phyloP scores from a whole-genome alignment of 768 basidiomycete genomes.

The Termitomyces sp. region DNA sequence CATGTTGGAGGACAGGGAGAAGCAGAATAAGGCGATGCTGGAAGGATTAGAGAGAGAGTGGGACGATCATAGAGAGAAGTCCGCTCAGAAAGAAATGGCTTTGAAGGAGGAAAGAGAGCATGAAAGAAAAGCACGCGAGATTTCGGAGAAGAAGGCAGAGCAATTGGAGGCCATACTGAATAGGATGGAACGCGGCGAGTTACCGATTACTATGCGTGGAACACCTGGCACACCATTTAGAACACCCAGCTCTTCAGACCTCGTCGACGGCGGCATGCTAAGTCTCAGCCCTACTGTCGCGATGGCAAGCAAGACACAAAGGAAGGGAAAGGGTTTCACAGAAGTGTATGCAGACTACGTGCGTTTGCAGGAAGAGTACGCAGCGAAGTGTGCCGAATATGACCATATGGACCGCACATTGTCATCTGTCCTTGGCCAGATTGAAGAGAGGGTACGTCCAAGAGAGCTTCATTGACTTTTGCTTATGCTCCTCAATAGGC shows the following conservation, averaged over 20 bases:
- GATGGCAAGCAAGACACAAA: constrained; percentile 77
- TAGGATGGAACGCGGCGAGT: constrained; percentile 66
- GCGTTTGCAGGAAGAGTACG: constrained; percentile 76
- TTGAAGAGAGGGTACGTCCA: constrained; percentile 55
- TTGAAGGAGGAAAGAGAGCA: constrained; percentile 68
- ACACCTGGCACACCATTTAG: constrained; percentile 46
- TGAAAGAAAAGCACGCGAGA: constrained; percentile 65
- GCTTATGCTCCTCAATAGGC: constrained; percentile 45
- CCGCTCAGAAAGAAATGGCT: constrained; percentile 60
- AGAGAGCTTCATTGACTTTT: constrained; percentile 45
- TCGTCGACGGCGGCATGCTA: constrained; percentile 51
- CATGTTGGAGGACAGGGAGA: constrained; percentile 86
- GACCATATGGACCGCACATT: constrained; percentile 82
- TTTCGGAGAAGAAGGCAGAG: constrained; percentile 64
- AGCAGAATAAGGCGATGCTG: constrained; percentile 78
- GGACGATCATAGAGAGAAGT: constrained; percentile 65
- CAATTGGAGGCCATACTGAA: constrained; percentile 72
- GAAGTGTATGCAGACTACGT: constrained; percentile 93
- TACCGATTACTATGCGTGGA: constrained; percentile 49
- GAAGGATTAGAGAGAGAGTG: constrained; percentile 81
- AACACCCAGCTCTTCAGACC: constrained; percentile 33
- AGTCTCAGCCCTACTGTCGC: constrained; percentile 85
- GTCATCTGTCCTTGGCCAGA: constrained; percentile 76
- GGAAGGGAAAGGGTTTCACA: constrained; percentile 85
- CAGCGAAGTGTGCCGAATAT: constrained; percentile 75